Conservation (phyloP, 1,284 basidiomycete species). For the Boletus semigastroideus region DNA sequence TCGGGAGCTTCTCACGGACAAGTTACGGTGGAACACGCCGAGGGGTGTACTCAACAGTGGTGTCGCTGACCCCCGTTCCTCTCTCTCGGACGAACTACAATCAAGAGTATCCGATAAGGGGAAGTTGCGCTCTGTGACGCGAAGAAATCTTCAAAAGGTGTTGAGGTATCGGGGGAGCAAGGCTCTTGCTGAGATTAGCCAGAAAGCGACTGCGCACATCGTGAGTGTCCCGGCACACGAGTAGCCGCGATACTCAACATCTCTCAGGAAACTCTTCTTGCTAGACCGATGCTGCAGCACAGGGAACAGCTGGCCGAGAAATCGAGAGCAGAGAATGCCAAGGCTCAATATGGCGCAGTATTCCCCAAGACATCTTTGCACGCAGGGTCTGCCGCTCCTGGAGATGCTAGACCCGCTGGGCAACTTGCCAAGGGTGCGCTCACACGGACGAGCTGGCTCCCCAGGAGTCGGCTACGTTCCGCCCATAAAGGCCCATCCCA, state of each 20-base stretch:
- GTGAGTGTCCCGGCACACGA: constrained; percentile 35
- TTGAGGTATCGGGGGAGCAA: constrained; percentile 52
- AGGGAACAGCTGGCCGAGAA: constrained; percentile 25
- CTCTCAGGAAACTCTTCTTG: constrained; percentile 51
- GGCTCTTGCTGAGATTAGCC: constrained; percentile 42
- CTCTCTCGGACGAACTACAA: constrained; percentile 49
- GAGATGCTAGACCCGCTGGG: constrained; percentile 50
- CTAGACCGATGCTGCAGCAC: constrained; percentile 43
- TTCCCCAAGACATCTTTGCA: constrained; percentile 36
- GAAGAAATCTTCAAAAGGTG: constrained; percentile 71
- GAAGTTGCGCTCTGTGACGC: constrained; percentile 56
- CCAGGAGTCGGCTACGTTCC: constrained; percentile 22
- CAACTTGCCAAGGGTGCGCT: constrained; percentile 48
- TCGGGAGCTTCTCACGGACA: constrained; percentile 67
- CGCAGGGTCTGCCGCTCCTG: constrained; percentile 50
- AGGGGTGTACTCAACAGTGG: constrained; percentile 51
- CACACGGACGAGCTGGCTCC: constrained; percentile 33
- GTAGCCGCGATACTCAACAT: constrained; percentile 5
- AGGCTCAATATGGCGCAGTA: constrained; percentile 18
- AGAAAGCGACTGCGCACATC: constrained; percentile 49
- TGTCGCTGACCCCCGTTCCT: constrained; percentile 42
- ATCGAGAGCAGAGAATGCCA: constrained; percentile 36
- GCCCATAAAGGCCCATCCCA: constrained; percentile 6
- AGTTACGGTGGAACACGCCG: constrained; percentile 45
- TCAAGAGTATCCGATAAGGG: constrained; percentile 41